Evolutionary conservation across 208 protist genomes (phyloP).

Genomic region (Leishmania tarentolae): DNA sequence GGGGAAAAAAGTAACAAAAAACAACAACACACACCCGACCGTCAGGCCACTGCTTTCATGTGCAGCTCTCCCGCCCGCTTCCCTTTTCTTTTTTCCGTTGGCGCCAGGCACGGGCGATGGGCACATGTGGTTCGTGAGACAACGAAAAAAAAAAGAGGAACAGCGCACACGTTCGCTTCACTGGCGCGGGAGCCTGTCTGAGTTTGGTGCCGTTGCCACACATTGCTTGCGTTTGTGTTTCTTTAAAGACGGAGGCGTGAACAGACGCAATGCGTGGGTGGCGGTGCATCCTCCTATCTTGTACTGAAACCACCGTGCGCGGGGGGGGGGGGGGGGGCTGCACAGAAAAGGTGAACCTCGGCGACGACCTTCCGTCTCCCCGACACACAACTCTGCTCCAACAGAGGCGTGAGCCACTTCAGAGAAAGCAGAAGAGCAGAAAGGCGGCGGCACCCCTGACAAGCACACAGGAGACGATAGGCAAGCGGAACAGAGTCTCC

Average conservation of each 20-base stretch:
- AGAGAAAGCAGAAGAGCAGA: not conserved
- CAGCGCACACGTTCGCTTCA: not conserved
- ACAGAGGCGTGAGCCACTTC: not conserved
- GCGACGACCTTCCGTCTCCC: too few relatives aligned
- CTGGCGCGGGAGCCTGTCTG: not conserved
- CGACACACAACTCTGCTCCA: not conserved
- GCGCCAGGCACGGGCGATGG: too few relatives aligned
- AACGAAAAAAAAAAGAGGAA: not conserved
- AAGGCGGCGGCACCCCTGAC: not conserved
- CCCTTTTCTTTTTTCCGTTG: not conserved
- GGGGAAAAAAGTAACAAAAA: too few relatives aligned
- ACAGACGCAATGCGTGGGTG: not conserved
- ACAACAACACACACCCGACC: not conserved
- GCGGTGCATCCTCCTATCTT: not conserved
- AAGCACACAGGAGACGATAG: not conserved
- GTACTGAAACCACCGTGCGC: not conserved
- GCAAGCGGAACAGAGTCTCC: not conserved
- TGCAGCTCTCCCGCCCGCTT: not conserved
- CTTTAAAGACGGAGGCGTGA: not conserved
- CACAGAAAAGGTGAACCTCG: not conserved
- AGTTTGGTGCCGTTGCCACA: not conserved
- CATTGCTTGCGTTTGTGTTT: not conserved
- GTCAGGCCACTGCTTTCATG: not conserved
- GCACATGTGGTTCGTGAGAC: too few relatives aligned
- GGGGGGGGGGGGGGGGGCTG: too few relatives aligned